These are phyloP conservation scores for Kandelia obovata DNA, from an alignment of 345 rosid species.

Conservation along the genomic window DNA sequence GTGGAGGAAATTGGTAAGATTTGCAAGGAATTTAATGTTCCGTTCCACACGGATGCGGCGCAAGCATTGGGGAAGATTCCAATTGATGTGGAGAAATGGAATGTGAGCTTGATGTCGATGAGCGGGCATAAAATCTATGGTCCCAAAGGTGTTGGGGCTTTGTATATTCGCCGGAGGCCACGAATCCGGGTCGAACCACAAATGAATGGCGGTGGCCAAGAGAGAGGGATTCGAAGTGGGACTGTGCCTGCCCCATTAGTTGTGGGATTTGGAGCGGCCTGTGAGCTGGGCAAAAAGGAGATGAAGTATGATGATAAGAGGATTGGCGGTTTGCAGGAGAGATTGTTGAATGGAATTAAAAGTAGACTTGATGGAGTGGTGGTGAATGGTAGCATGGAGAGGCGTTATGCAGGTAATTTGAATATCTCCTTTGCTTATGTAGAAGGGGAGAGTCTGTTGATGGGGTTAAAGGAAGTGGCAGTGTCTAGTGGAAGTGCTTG, in stretches of 20 bases:
- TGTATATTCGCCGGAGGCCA: constrained; percentile 80
- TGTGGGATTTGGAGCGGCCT: constrained; percentile 89
- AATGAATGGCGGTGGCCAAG: constrained; percentile 98
- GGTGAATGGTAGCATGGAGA: constrained; percentile 81
- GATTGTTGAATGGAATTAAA: constrained; percentile 64
- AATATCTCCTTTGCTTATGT: constrained; percentile 90
- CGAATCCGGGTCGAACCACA: constrained; percentile 81
- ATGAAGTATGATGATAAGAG: constrained; percentile 85
- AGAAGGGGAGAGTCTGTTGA: constrained; percentile 94
- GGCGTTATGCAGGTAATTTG: constrained; percentile 76
- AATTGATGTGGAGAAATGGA: constrained; percentile 82
- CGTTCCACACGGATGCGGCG: constrained; percentile 91
- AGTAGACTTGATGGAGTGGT: constrained; percentile 78
- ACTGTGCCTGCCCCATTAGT: constrained; percentile 80
- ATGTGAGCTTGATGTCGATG: constrained; percentile 85
- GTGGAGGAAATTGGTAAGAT: constrained; percentile 84
- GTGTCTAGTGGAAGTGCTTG: constrained; percentile 99
- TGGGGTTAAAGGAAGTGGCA: constrained; percentile 97
- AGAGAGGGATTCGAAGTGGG: constrained; percentile 95
- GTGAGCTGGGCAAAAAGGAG: constrained; percentile 80
- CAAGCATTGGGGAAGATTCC: constrained; percentile 96
- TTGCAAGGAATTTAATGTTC: constrained; percentile 72
- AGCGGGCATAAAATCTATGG: constrained; percentile 92
- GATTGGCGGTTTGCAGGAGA: constrained; percentile 55
- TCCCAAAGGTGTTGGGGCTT: constrained; percentile 92